Percentiles rank a stretch among this genome's conserved stretches.
These are phyloP conservation scores for Bruguiera hainesii DNA, from an alignment of 441 rosid species.

Conservation along the genomic window DNA sequence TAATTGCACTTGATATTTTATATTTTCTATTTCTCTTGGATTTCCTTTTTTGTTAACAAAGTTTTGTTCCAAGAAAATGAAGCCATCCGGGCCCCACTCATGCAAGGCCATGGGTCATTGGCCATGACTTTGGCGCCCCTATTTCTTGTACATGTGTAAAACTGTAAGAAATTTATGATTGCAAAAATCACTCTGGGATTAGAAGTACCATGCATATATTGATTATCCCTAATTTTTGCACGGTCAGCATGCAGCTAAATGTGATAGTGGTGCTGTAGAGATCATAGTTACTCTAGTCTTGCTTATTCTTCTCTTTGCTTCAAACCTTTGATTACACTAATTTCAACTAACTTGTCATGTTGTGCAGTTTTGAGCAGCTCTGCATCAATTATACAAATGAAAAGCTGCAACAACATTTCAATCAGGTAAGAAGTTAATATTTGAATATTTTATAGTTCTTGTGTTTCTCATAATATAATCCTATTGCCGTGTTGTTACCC, in stretches of 20 bases:
- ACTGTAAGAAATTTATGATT: no score
- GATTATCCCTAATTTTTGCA: not conserved
- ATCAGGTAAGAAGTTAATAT: constrained; percentile 55
- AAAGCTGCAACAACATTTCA: constrained; percentile 97
- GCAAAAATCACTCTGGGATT: no score
- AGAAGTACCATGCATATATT: not conserved
- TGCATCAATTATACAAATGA: constrained; percentile 95
- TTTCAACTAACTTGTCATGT: not conserved
- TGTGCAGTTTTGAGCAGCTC: constrained; percentile 81
- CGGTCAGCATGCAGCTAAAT: no score
- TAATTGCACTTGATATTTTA: no score
- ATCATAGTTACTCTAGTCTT: not conserved
- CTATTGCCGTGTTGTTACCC: constrained; percentile 24
- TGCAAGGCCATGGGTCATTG: no score
- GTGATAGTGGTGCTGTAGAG: no score
- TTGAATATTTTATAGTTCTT: constrained; percentile 6
- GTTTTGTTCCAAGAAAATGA: no score
- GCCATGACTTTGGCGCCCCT: no score
- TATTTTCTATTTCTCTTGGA: no score
- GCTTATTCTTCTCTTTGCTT: not conserved
- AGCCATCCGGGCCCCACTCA: no score
- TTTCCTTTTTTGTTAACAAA: no score
- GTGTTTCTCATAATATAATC: constrained; percentile 21
- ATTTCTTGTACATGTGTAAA: no score
- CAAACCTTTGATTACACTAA: not conserved